These are phyloP conservation scores for Macadamia integrifolia DNA, from an alignment of 164 flowering plant genomes.

Conservation along the genomic window DNA sequence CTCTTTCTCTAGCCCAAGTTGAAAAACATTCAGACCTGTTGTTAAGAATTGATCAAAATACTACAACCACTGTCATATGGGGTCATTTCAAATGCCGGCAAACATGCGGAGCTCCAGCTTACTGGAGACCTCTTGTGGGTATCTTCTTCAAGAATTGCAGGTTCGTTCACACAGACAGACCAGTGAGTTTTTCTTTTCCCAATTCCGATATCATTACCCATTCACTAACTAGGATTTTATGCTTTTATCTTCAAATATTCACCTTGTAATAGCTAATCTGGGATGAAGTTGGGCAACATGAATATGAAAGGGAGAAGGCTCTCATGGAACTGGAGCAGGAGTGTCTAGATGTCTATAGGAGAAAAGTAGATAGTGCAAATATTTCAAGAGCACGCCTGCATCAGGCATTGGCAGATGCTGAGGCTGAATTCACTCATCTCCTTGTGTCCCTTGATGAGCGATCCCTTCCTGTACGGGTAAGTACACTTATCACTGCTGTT, in stretches of 20 bases:
- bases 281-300: constrained; percentile 92
- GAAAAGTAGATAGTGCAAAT: constrained; percentile 81
- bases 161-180: constrained; percentile 13
- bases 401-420: constrained; percentile 72
- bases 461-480: constrained; percentile 77
- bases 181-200: constrained; percentile 9
- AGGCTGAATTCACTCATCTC: constrained; percentile 79
- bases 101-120: constrained; percentile 41
- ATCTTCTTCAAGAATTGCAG: constrained; percentile 82
- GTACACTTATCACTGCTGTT: not conserved
- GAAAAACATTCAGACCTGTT: not conserved
- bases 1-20: not conserved
- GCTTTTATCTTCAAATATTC: not conserved
- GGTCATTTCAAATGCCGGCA: constrained; percentile 37
- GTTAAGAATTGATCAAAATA: not conserved
- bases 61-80: constrained; percentile 20
- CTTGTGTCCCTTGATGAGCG: constrained; percentile 78
- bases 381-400: constrained; percentile 76
- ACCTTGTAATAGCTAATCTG: constrained; percentile 60
- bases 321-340: constrained; percentile 78
- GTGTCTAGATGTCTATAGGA: constrained; percentile 72
- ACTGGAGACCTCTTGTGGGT: constrained; percentile 80
- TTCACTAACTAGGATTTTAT: no score
- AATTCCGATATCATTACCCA: not conserved
- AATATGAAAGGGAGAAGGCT: constrained; percentile 64